Percentiles rank a stretch among this genome's conserved stretches.
These are phyloP conservation scores for Margaritispora aquatica DNA, from an alignment of 495 filamentous ascomycete genomes.

Conservation along the genomic window DNA sequence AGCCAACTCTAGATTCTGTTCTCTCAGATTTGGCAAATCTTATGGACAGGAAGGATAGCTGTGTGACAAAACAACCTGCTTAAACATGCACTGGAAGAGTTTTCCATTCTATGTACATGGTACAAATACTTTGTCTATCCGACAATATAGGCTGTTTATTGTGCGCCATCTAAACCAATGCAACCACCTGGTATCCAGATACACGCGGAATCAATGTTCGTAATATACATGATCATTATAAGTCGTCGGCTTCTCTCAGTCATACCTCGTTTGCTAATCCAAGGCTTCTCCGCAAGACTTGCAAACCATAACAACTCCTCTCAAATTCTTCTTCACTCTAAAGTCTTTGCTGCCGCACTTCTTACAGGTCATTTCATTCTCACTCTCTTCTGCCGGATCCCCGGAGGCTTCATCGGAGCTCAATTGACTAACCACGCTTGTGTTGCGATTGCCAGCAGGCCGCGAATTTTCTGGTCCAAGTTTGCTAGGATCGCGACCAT, in stretches of 20 bases:
- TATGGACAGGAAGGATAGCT: no score
- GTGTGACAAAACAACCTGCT: no score
- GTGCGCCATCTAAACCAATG: not conserved
- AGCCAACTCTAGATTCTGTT: no score
- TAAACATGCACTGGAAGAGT: no score
- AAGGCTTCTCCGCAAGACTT: constrained; percentile 20
- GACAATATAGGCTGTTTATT: not conserved
- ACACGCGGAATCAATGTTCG: not conserved
- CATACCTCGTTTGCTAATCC: constrained; percentile 2
- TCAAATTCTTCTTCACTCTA: constrained; percentile 15
- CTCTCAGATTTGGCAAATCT: no score
- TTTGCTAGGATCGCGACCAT: constrained; percentile 8
- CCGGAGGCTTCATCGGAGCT: constrained; percentile 17
- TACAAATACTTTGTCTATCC: not conserved
- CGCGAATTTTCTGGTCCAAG: constrained; percentile 6
- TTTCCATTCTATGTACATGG: not conserved
- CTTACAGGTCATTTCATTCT: constrained; percentile 19
- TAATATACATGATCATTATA: not conserved
- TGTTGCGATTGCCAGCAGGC: not conserved
- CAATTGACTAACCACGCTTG: constrained; percentile 17
- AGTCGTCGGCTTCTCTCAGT: not conserved
- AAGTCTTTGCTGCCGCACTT: constrained; percentile 25
- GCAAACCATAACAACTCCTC: constrained; percentile 22
- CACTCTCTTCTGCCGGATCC: constrained; percentile 15
- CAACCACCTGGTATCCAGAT: not conserved